Base-by-base conservation (phyloP, 805 yeast species). In the Ogataea wickerhamii region DNA sequence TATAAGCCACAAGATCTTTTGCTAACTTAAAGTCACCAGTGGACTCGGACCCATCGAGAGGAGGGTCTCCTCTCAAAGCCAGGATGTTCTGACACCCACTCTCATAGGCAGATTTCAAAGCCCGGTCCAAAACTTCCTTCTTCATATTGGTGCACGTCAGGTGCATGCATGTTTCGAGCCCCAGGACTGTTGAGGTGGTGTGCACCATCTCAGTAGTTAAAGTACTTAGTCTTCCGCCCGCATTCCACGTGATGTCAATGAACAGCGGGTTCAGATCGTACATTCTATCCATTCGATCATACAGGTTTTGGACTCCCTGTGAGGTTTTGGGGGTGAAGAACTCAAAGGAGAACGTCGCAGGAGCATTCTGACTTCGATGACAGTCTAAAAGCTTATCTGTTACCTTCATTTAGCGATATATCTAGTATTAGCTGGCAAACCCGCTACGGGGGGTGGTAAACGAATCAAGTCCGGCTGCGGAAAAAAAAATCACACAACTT, bases 201-300 rank as follows among this genome's bases (percentile, higher is more conserved):
- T 87, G 76, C 4, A 93, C 94, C 76, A 93, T 82, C 49, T 93
- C 98, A 24, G 88, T 83, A 18, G 98, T 88, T 47, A 88, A 67
- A 29, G 79, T 78, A 5, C 94, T 80, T 34, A 83, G 64, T 33
- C 94, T 73, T 5, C 98, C 98, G 28, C 98, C 98, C 3, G 98
- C 98, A 56, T 91, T 91, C 98, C 98, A 93, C 1, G 98, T 93
- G 47, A 93, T 85, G 58, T 93, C 98, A 42, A 93, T 80, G 62
- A 93, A 93, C 47, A 85, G 78, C 2, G 98, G 98, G 47, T 80
- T 81, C 52, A 87, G 70, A 48, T 85, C 87, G 62, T 86, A 87
- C 98, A 93, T 93, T 61, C 96, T 78, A 58, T 93, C 98, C 89
- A 93, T 91, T 58, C 98, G 74, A 61, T 93, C 98, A 66, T 89